A percentile compares a stretch with the other conserved stretches of the same genome.
These are phyloP conservation scores for Plectosphaerella sp. DNA, from an alignment of 2,329 filamentous ascomycete genomes.

Conservation along the genomic window DNA sequence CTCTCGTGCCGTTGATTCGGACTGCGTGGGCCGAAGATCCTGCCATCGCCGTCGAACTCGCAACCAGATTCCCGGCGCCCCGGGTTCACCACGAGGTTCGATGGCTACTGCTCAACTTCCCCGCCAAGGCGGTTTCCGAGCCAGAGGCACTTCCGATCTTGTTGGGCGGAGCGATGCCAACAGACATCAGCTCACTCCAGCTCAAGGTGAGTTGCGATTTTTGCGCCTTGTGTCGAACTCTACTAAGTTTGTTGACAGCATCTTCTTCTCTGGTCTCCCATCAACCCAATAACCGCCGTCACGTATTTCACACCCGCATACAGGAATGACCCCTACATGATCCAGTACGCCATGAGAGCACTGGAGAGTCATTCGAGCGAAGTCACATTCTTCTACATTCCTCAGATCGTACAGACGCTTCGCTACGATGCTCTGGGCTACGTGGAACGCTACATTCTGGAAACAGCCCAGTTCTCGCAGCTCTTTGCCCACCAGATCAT, in stretches of 20 bases:
- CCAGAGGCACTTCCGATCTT: constrained; percentile 80
- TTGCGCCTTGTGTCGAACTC: not conserved
- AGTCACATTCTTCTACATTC: constrained; percentile 97
- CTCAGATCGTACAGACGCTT: constrained; percentile 93
- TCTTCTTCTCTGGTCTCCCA: constrained; percentile 85
- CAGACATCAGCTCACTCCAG: constrained; percentile 71
- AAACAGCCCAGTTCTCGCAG: constrained; percentile 97
- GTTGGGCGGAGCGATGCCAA: constrained; percentile 69
- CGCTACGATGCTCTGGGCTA: constrained; percentile 92
- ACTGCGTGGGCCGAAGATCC: constrained; percentile 87
- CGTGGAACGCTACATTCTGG: constrained; percentile 91
- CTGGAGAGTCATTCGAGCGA: constrained; percentile 94
- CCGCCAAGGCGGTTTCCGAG: constrained; percentile 75
- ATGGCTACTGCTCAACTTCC: constrained; percentile 74
- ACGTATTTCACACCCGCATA: constrained; percentile 92
- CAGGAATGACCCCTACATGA: constrained; percentile 83
- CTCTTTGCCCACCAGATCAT: constrained; percentile 99
- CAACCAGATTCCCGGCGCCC: constrained; percentile 71
- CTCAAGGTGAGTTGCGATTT: constrained; percentile 58
- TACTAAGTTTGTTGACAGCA: constrained; percentile 51
- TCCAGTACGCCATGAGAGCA: constrained; percentile 95
- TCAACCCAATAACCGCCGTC: constrained; percentile 88
- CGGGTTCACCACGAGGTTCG: constrained; percentile 73
- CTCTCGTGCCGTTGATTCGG: constrained; percentile 61
- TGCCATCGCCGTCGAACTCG: constrained; percentile 80